Base-by-base conservation (phyloP, 371 early-diverging fungal species). In the Chytridium lagenaria region DNA sequence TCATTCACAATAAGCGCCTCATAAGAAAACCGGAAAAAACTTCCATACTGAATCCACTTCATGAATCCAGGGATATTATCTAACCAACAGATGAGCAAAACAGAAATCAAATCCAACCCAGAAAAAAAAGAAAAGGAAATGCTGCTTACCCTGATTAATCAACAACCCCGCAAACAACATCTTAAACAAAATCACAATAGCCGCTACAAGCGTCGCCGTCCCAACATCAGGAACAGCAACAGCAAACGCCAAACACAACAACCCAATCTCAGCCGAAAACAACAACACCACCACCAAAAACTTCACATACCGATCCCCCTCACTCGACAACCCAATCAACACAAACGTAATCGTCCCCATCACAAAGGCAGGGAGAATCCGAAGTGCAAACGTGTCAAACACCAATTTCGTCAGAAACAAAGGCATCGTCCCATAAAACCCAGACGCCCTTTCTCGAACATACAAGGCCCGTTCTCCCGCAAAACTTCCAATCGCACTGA, bases 101-200 rank as follows among this genome's bases (percentile, higher is more conserved):
- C 44, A 72, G 0, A 36, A 50, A 49, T 69, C 15, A 55, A n/a
- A 37, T 15, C 33, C 52, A 19, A 50, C 23, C 70, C n/a, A 66
- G 38, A 61, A 71, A 23, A 44, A 38, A 33, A 19, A 36, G 37
- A 52, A 19, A 44, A n/a, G 37, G 23, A 57, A 65, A 19, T 16
- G 31, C 30, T 64, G 0, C 67, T 66, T 38, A 66, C 90, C 89
- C 80, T 92, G 92, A 84, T 95, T 95, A 64, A 97, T 81, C 61
- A 97, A 82, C 2, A 95, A 86, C 2, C 96, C 96, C 10, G 94
- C 92, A 85, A 95, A 95, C 49, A 96, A 76, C 92, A 97, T 94
- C 37, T 91, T 90, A 77, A 95, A 94, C 31, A 97, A 84, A 83
- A 95, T 92, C 31, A 91, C 84, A 70, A 97, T 86, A 23, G 89